Evolutionary conservation across 75 land plant genomes (phyloP).

Genomic region (Azolla pinnata): DNA sequence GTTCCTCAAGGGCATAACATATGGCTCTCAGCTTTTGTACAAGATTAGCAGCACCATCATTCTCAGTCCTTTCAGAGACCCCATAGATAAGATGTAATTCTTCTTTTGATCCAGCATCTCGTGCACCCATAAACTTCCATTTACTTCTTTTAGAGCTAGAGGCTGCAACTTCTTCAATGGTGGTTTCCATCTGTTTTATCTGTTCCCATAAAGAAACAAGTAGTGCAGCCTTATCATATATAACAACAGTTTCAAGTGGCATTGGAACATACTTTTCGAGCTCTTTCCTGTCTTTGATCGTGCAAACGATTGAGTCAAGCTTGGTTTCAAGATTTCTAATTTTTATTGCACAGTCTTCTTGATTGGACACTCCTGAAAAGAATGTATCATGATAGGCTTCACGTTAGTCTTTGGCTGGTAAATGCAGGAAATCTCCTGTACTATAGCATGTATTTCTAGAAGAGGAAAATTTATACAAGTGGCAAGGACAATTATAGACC

Average conservation of each 20-base stretch:
- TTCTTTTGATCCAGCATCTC: constrained; percentile 97
- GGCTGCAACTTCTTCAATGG: constrained; percentile 78
- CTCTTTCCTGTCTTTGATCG: constrained; percentile 90
- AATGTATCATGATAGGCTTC: background rate
- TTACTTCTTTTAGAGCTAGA: constrained; percentile 82
- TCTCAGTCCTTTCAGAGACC: constrained; percentile 95
- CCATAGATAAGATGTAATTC: constrained; percentile 94
- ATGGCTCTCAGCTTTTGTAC: constrained; percentile 86
- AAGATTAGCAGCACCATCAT: constrained; percentile 95
- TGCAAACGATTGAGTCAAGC: constrained; percentile 85
- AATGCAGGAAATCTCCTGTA: too few relatives aligned
- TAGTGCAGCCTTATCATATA: constrained; percentile 87
- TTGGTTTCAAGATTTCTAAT: constrained; percentile 94
- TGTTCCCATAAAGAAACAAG: constrained; percentile 81
- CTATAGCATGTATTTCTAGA: too few relatives aligned
- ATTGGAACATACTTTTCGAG: constrained; percentile 96
- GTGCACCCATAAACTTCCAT: constrained; percentile 99
- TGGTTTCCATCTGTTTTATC: constrained; percentile 85
- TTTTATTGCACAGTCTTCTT: constrained; percentile 97
- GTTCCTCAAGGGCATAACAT: constrained; percentile 85
- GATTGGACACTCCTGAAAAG: constrained; percentile 87
- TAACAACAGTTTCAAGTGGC: constrained; percentile 83
- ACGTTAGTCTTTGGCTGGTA: too few relatives aligned
- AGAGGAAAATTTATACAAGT: too few relatives aligned
- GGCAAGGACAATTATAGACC: too few relatives aligned